Evolutionary conservation across 441 rosid species (phyloP).

Genomic region (Adansonia grandidieri): DNA sequence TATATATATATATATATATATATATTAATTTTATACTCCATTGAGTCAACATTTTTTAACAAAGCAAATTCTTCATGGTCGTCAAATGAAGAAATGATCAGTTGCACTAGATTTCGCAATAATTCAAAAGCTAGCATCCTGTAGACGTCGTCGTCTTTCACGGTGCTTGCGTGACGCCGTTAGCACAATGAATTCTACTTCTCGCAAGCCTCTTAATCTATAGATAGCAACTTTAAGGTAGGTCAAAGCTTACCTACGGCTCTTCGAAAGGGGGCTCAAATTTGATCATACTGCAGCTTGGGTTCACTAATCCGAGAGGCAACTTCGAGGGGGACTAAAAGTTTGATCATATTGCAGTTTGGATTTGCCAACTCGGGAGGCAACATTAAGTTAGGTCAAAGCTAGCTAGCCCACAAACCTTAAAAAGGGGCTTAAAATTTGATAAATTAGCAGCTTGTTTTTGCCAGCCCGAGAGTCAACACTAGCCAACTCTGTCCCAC

Average conservation of each 20-base stretch:
- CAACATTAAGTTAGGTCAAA: too few relatives aligned
- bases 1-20: neutral
- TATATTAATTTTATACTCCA: neutral
- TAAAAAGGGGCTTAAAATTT: too few relatives aligned
- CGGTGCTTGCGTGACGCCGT: neutral
- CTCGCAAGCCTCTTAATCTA: neutral
- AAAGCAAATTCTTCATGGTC: neutral
- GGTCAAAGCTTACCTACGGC: neutral
- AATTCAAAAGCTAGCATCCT: neutral
- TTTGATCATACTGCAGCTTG: neutral
- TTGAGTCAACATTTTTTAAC: neutral
- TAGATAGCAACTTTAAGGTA: neutral
- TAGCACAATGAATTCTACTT: constrained; percentile 4
- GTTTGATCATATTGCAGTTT: too few relatives aligned
- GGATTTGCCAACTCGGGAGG: too few relatives aligned
- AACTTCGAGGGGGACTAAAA: too few relatives aligned
- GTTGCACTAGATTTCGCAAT: neutral
- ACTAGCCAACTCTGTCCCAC: too few relatives aligned
- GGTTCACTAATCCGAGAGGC: neutral
- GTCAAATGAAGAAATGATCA: neutral
- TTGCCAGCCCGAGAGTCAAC: too few relatives aligned
- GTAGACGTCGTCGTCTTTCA: neutral
- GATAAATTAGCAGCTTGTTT: too few relatives aligned
- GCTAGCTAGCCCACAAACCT: too few relatives aligned
- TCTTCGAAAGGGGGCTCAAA: neutral